Evolutionary conservation across 2,329 filamentous ascomycete species (phyloP), one percentile per base, ranked within the genome.

Genomic region (Talaromyces sp.): DNA sequence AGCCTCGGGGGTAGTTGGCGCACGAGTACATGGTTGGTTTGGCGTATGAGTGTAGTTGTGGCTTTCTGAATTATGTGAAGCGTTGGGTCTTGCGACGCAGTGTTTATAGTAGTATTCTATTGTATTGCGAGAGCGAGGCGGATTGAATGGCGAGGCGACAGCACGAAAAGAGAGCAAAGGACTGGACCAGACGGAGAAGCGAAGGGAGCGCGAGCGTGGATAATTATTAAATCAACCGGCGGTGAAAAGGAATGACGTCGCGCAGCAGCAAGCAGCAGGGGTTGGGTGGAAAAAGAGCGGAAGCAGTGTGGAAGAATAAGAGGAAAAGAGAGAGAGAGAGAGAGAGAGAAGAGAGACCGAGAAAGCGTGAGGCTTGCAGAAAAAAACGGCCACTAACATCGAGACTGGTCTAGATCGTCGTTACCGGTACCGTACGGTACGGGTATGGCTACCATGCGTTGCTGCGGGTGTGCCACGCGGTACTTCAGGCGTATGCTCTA

Each of bases 1-100:
- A 80, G 54, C 78, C 78, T 57, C 78, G 77, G 60, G 77, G 76
- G 61, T 80, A 78, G 65, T 80, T 80, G 61, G 73, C 73, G 71
- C 78, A 80, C 32, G 78, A 80, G 71, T 74, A 80, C 78, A 80
- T 80, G 54, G 27, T 60, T 19, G 49, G 27, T 11, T 22, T 25
- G 25, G 25, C 19, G 44, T 25, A 52, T 52, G 53, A 28, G 25
- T 52, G 49, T 30, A 6, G 17, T 30, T 9, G 17, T 19, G 10
- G 49, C 30, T 2, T n/a, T 27, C 4, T 9, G 44, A 13, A 51
- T 51, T 6, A n/a, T 39, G 13, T 39, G 17, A 39, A 39, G 36
- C 17, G 36, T 22, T 13, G 3, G 19, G 44, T 15, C 25, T 22
- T 25, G 44, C 44, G 19, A 17, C 25, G 44, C 27, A 10, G 44